Base-by-base conservation (phyloP, 495 filamentous ascomycete species). In the Trichoderma erinaceum region DNA sequence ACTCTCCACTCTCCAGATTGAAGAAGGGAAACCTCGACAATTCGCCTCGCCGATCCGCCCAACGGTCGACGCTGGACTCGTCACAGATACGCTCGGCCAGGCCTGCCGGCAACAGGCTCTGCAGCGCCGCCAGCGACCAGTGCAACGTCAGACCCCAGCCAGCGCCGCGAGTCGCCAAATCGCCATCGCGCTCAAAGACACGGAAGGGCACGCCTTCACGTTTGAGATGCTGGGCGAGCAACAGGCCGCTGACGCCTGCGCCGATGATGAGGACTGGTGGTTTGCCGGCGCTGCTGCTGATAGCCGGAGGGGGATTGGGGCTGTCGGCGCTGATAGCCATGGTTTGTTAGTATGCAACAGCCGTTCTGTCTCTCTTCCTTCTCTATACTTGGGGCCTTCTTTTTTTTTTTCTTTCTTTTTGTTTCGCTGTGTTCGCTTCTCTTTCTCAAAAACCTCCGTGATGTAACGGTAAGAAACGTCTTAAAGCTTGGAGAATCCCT, bases 131-230 rank as follows among this genome's bases (percentile, higher is more conserved):
- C 13, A 87, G 76, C 38, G 81, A 80, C 84, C 83, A 87, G 72
- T 88, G 84, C 66, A 88, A 78, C 0, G 87, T 87, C 13, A 88
- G 73, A 0, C 84, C 86, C 85, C 86, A 88, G 68, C 86, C 86
- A 16, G 78, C 77, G 16, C 76, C 80, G 16, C 85, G 81, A 10
- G 80, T 77, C 18, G 75, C 68, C 11, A 81, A 68, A 66, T 75
- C 73, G 61, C 77, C 70, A 71, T 88, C 85, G 2, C 83, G 79
- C 69, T 88, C 87, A 71, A 85, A 88, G 66, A 88, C 75, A 35
- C 72, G 73, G 70, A 81, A 85, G 1, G 81, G 71, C 10, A 75
- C 70, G 38, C 68, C 70, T 48, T 66, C 52, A 46, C 80, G 81
- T 65, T 79, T 78, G 25, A 89, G 83, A 52, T 80, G 75, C 71